Evolutionary conservation across 768 basidiomycete species (phyloP).

Genomic region (Calvatia gigantea): DNA sequence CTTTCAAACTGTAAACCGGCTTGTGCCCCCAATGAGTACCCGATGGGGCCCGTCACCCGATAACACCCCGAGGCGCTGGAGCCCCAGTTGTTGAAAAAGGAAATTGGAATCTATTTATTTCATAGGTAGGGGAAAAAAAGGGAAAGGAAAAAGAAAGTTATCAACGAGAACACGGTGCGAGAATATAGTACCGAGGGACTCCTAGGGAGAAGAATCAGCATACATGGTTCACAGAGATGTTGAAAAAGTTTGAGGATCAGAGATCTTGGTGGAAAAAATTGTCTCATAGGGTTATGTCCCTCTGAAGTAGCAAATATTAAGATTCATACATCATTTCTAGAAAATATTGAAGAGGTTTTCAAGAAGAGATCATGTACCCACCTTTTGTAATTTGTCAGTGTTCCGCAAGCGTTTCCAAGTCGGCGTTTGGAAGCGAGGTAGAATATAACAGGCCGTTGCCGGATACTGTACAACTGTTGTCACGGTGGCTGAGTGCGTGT

Average conservation of each 20-base stretch:
- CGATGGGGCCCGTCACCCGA: neutral
- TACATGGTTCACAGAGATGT: neutral
- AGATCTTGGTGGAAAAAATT: conserved; percentile 73
- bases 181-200: no score
- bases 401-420: no score
- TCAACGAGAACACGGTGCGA: neutral
- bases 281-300: conserved; percentile 63
- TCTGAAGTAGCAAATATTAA: conserved; percentile 93
- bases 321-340: conserved; percentile 32
- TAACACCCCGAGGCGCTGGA: neutral
- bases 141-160: neutral
- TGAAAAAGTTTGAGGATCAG: conserved; percentile 41
- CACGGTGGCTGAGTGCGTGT: conserved; percentile 61
- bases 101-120: neutral
- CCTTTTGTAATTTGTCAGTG: no score
- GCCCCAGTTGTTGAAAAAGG: neutral
- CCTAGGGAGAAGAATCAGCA: no score
- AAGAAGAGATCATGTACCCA: neutral
- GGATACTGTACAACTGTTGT: conserved; percentile 55
- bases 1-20: no score
- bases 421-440: conserved; percentile 15
- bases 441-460: conserved; percentile 23
- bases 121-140: neutral
- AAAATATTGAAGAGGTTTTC: neutral
- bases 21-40: no score